Percentiles rank a stretch among this genome's conserved stretches.
phyloP scores from a whole-genome alignment of 1,284 basidiomycete species.

The Rhodotorula sp. region DNA sequence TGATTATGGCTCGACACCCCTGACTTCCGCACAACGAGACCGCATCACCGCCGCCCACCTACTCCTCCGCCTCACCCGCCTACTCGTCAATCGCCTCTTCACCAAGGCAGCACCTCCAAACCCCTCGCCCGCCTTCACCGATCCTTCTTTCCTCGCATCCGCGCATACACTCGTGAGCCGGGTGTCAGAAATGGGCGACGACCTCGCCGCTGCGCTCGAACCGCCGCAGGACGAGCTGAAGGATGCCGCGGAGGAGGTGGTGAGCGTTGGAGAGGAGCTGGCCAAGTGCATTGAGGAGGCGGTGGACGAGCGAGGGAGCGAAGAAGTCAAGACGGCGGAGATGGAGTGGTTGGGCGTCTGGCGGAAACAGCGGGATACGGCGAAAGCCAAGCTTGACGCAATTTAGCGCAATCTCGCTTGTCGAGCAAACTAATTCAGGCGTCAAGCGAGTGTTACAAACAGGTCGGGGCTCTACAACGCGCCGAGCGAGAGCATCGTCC shows the following conservation, averaged over 20 bases:
- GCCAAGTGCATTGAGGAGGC: slow-evolving; percentile 1
- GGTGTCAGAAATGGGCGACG: slow-evolving; percentile 25
- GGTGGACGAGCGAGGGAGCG: background rate
- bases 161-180: background rate
- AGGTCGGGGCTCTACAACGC: slow-evolving; percentile 2
- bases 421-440: background rate
- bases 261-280: background rate
- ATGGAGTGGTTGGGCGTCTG: slow-evolving; percentile 21
- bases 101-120: slow-evolving; percentile 5
- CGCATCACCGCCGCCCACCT: background rate
- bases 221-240: slow-evolving; percentile 14
- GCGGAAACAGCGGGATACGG: slow-evolving; percentile 18
- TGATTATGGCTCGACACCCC: background rate
- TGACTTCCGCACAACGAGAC: background rate
- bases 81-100: slow-evolving; percentile 25
- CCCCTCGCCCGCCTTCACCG: background rate
- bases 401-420: background rate
- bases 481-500: slow-evolving; percentile 35
- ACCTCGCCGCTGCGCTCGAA: slow-evolving; percentile 22
- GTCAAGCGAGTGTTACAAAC: background rate
- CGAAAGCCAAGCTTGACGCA: slow-evolving; percentile 10
- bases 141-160: slow-evolving; percentile 3
- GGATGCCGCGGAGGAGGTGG: slow-evolving; percentile 1
- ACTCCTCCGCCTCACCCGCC: slow-evolving; percentile 18
- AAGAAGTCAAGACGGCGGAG: background rate